phyloP scores from a whole-genome alignment of 176 grass and related monocot species.

The Dactylis glomerata region DNA sequence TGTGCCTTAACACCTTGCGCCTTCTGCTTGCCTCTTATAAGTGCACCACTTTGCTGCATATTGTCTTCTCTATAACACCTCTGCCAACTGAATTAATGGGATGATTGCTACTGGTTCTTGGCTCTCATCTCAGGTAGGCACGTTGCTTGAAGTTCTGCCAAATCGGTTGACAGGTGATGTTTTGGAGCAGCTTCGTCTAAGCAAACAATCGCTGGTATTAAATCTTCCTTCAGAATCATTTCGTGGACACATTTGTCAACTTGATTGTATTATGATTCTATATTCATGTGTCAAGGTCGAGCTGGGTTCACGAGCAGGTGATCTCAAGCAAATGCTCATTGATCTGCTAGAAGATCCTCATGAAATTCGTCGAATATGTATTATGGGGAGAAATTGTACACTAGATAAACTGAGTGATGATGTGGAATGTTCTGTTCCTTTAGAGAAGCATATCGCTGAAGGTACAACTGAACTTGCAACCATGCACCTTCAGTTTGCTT shows the following conservation, averaged over 20 bases:
- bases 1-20: not conserved
- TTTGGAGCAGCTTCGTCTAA: constrained; percentile 94
- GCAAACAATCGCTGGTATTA: constrained; percentile 84
- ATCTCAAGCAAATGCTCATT: constrained; percentile 94
- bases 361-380: constrained; percentile 92
- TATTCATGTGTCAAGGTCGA: constrained; percentile 72
- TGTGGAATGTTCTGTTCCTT: constrained; percentile 76
- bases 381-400: constrained; percentile 94
- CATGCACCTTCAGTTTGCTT: not conserved
- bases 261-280: constrained; percentile 20
- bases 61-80: not conserved
- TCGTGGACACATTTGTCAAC: not conserved
- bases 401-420: constrained; percentile 47
- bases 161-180: constrained; percentile 92
- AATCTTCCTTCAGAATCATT: constrained; percentile 18
- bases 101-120: not conserved
- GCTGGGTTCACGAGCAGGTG: constrained; percentile 89
- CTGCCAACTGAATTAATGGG: constrained; percentile 1
- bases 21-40: not conserved
- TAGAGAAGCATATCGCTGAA: constrained; percentile 92
- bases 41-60: not conserved
- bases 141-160: constrained; percentile 94
- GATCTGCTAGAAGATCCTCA: constrained; percentile 92
- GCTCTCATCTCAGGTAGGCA: constrained; percentile 57
- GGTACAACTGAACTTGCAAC: constrained; percentile 40